These are phyloP conservation scores for Scheffersomyces spartinae DNA, from an alignment of 805 yeast species.

Conservation along the genomic window DNA sequence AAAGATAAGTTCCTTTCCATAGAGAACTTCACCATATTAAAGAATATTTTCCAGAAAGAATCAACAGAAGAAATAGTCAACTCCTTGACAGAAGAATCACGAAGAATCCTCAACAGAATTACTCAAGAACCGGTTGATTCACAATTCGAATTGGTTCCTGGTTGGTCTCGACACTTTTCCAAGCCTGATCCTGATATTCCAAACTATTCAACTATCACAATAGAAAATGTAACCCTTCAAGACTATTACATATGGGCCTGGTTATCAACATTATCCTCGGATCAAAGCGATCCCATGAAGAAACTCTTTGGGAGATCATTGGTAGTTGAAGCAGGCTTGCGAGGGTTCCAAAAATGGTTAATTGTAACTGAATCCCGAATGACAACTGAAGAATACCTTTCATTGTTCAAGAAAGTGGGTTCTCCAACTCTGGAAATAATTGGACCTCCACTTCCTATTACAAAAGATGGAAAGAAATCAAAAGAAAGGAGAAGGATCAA, in stretches of 20 bases:
- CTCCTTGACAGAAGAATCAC: slow-evolving; percentile 64
- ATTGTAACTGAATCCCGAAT: slow-evolving; percentile 59
- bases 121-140: slow-evolving; percentile 24
- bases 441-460: slow-evolving; percentile 4
- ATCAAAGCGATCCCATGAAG: slow-evolving; percentile 55
- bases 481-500: slow-evolving; percentile 7
- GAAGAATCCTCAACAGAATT: slow-evolving; percentile 37
- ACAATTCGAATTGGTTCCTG: slow-evolving; percentile 26
- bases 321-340: slow-evolving; percentile 70
- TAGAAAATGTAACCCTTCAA: slow-evolving; percentile 60
- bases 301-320: slow-evolving; percentile 70
- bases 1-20: slow-evolving; percentile 59
- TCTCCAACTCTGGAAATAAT: slow-evolving; percentile 1
- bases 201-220: slow-evolving; percentile 22
- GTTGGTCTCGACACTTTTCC: slow-evolving; percentile 20
- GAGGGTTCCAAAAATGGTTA: slow-evolving; percentile 73
- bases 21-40: slow-evolving; percentile 68
- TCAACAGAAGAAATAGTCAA: slow-evolving; percentile 42
- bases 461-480: slow-evolving; percentile 5
- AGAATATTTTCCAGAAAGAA: slow-evolving; percentile 53
- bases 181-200: slow-evolving; percentile 20
- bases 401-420: slow-evolving; percentile 9
- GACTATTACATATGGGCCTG: slow-evolving; percentile 91
- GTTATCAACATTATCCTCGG: slow-evolving; percentile 67
- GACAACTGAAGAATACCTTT: slow-evolving; percentile 20